These are phyloP conservation scores for Mycena floridula DNA, from an alignment of 768 basidiomycete species.

Conservation along the genomic window DNA sequence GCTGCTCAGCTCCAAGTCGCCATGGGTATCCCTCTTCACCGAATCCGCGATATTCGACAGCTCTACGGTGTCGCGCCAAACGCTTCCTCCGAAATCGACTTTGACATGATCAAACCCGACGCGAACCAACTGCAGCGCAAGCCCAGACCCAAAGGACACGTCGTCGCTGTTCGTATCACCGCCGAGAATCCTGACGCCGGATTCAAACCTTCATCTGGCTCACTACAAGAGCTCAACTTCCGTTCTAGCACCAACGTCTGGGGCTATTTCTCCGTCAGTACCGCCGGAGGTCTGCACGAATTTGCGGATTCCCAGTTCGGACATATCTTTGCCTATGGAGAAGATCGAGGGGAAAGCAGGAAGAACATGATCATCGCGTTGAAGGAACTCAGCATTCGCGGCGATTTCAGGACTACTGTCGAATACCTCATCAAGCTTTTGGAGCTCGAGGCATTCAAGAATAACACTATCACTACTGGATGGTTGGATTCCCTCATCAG, in stretches of 20 bases:
- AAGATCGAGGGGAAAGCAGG: slow-evolving; percentile 88
- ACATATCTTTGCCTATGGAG: slow-evolving; percentile 98
- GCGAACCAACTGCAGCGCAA: slow-evolving; percentile 86
- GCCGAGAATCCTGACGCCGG: slow-evolving; percentile 99
- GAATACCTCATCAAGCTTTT: slow-evolving; percentile 98
- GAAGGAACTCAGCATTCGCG: slow-evolving; percentile 97
- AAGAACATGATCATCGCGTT: slow-evolving; percentile 99
- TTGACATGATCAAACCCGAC: slow-evolving; percentile 89
- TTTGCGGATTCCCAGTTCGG: slow-evolving; percentile 99
- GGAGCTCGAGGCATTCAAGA: slow-evolving; percentile 92
- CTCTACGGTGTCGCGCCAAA: slow-evolving; percentile 93
- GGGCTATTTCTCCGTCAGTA: slow-evolving; percentile 98
- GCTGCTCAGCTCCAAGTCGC: slow-evolving; percentile 96
- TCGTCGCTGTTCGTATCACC: slow-evolving; percentile 98
- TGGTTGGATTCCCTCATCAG: slow-evolving; percentile 98
- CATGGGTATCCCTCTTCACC: slow-evolving; percentile 96
- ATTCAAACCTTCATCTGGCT: slow-evolving; percentile 97
- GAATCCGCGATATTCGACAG: slow-evolving; percentile 92
- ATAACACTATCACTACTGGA: slow-evolving; percentile 96
- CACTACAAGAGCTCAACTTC: slow-evolving; percentile 98
- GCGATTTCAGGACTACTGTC: slow-evolving; percentile 97
- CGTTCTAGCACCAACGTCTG: slow-evolving; percentile 98
- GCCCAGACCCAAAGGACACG: slow-evolving; percentile 95
- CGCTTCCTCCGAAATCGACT: slow-evolving; percentile 89
- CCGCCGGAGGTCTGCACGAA: slow-evolving; percentile 95